Conservation (phyloP, 805 yeast genomes). For the Spathaspora hagerdaliae region DNA sequence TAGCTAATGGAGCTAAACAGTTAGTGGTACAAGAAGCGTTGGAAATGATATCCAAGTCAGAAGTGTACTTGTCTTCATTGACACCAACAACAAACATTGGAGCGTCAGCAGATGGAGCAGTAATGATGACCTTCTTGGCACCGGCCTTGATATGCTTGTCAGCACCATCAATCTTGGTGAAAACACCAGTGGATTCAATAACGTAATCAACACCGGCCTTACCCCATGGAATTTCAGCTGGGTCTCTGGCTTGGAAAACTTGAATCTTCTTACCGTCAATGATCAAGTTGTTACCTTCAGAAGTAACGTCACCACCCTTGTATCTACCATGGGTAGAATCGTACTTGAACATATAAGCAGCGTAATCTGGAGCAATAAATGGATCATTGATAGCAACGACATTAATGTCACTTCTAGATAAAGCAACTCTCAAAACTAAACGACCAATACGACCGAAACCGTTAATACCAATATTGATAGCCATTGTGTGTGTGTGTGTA, state of each 20-base stretch:
- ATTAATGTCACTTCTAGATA: conserved; percentile 67
- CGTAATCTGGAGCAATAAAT: conserved; percentile 83
- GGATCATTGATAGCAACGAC: conserved; percentile 91
- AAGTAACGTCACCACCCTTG: conserved; percentile 75
- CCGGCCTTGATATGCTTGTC: conserved; percentile 83
- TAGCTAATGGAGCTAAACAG: conserved; percentile 93
- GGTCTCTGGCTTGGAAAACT: conserved; percentile 80
- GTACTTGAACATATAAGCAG: conserved; percentile 93
- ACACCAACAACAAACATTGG: conserved; percentile 96
- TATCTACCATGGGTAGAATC: conserved; percentile 89
- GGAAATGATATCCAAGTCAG: conserved; percentile 74
- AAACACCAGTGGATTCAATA: conserved; percentile 92
- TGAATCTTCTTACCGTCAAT: conserved; percentile 66
- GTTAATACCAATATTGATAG: conserved; percentile 80
- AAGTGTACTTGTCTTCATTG: conserved; percentile 73
- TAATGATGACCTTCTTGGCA: conserved; percentile 92
- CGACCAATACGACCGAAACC: conserved; percentile 96
- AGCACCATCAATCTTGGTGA: conserved; percentile 79
- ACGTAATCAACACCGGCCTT: conserved; percentile 76
- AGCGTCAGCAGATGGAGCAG: conserved; percentile 91
- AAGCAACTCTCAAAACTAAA: conserved; percentile 80
- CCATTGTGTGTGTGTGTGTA: conserved; percentile 29
- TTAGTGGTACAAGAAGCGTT: conserved; percentile 96
- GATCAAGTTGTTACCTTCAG: conserved; percentile 55
- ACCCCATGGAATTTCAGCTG: conserved; percentile 87